phyloP scores from a whole-genome alignment of 2,329 filamentous ascomycete species.

The Tricladium varicosporioides region DNA sequence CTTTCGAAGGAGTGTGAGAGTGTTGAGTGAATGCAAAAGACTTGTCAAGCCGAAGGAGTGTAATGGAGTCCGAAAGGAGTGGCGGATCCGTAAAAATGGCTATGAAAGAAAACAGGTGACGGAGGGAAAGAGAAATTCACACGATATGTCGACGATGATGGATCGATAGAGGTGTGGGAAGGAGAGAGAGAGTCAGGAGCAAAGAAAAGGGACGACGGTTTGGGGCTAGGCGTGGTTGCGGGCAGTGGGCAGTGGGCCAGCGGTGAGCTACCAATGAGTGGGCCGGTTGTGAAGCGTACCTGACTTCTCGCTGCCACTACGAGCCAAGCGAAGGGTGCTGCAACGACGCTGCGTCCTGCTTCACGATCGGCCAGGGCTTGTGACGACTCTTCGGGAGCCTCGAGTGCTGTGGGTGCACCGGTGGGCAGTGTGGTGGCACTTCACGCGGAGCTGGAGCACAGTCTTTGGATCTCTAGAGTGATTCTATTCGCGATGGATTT shows the following conservation, averaged over 20 bases:
- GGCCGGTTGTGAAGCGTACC: too few species aligned
- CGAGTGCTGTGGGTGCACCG: neutral
- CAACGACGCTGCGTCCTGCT: neutral
- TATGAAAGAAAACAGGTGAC: slow-evolving; percentile 32
- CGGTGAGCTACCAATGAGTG: neutral
- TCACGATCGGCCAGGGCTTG: neutral
- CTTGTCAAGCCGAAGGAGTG: slow-evolving; percentile 35
- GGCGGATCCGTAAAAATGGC: slow-evolving; percentile 41
- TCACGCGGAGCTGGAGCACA: neutral
- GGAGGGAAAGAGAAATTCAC: slow-evolving; percentile 30
- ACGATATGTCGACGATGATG: slow-evolving; percentile 22
- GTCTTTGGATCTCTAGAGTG: neutral
- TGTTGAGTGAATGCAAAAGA: slow-evolving; percentile 20
- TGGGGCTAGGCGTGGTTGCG: neutral
- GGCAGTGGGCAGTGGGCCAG: neutral
- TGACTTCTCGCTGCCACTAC: too few species aligned
- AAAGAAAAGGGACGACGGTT: neutral
- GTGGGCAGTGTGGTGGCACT: neutral
- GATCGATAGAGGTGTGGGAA: slow-evolving; percentile 18
- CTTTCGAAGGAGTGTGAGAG: slow-evolving; percentile 22
- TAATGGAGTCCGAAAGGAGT: slow-evolving; percentile 48
- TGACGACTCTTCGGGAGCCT: neutral
- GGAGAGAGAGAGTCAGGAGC: slow-evolving; percentile 2
- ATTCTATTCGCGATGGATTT: slow-evolving; percentile 2
- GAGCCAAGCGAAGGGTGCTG: neutral